phyloP scores from a whole-genome alignment of 2,329 filamentous ascomycete species.

The Parascedosporium putredinis region DNA sequence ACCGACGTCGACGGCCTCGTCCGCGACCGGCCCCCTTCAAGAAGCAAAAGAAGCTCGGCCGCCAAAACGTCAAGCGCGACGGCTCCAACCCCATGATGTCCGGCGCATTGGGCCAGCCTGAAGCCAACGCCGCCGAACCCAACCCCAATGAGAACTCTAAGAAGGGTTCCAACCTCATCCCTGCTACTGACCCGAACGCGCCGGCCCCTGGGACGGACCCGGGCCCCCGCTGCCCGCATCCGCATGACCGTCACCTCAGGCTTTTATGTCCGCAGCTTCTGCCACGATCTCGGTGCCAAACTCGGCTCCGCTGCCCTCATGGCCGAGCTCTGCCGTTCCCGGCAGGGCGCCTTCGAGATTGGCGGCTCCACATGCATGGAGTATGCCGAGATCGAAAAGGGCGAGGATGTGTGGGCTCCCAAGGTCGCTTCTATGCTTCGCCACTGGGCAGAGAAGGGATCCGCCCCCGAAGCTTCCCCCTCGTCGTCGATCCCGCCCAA shows the following conservation, averaged over 20 bases:
- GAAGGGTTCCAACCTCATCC: conserved; percentile 44
- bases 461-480: conserved; percentile 6
- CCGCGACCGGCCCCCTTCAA: conserved; percentile 34
- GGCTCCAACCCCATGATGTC: conserved; percentile 40
- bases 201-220: conserved; percentile 49
- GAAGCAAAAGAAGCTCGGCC: conserved; percentile 24
- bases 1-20: conserved; percentile 47
- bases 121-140: conserved; percentile 18
- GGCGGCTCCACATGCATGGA: conserved; percentile 63
- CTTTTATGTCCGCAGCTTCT: conserved; percentile 91
- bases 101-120: conserved; percentile 42
- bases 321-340: conserved; percentile 69
- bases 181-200: conserved; percentile 33
- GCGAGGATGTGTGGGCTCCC: conserved; percentile 74
- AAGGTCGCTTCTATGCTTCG: conserved; percentile 46
- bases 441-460: conserved; percentile 23
- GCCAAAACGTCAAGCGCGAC: conserved; percentile 15
- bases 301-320: conserved; percentile 76
- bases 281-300: conserved; percentile 80
- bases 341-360: conserved; percentile 72
- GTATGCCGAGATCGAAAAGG: conserved; percentile 63
- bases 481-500: neutral
- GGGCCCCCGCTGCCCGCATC: conserved; percentile 66
- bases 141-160: conserved; percentile 18
- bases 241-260: conserved; percentile 90